Percentiles rank a stretch among this genome's conserved stretches.
phyloP scores from a whole-genome alignment of 2,329 filamentous ascomycete species.

The Paramyrothecium roridum region DNA sequence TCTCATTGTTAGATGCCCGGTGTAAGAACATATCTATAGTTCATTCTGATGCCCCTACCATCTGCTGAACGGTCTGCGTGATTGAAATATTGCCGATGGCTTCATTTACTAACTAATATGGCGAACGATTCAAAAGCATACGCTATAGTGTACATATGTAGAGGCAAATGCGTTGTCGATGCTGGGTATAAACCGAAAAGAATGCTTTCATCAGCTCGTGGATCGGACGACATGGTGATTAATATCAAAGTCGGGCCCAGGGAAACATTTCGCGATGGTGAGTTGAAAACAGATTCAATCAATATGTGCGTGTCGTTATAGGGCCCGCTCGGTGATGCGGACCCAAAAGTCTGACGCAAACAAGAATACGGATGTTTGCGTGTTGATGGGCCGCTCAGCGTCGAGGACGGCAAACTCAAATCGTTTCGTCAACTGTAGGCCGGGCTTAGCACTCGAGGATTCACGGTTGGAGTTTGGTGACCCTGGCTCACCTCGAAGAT shows the following conservation, averaged over 20 bases:
- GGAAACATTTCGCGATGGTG: background rate
- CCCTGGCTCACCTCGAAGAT: slow-evolving; percentile 41
- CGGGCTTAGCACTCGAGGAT: background rate
- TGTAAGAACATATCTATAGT: too few species aligned
- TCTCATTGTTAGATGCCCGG: too few species aligned
- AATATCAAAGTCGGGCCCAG: background rate
- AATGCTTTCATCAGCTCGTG: too few species aligned
- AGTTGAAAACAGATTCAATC: background rate
- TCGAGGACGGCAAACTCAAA: slow-evolving; percentile 30
- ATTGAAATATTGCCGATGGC: too few species aligned
- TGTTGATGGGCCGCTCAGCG: slow-evolving; percentile 27
- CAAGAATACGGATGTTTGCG: slow-evolving; percentile 27
- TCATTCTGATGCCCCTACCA: too few species aligned
- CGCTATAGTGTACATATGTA: too few species aligned
- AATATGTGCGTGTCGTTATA: background rate
- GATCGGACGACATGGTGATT: too few species aligned
- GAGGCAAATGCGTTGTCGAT: too few species aligned
- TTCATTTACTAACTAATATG: too few species aligned
- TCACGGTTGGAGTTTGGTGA: background rate
- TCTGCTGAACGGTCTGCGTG: too few species aligned
- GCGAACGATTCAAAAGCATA: too few species aligned
- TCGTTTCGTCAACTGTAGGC: slow-evolving; percentile 23
- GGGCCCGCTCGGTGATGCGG: slow-evolving; percentile 18
- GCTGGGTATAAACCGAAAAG: too few species aligned
- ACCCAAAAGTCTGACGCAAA: slow-evolving; percentile 33